phyloP scores from a whole-genome alignment of 2,329 filamentous ascomycete species.

The Talaromyces sp. region DNA sequence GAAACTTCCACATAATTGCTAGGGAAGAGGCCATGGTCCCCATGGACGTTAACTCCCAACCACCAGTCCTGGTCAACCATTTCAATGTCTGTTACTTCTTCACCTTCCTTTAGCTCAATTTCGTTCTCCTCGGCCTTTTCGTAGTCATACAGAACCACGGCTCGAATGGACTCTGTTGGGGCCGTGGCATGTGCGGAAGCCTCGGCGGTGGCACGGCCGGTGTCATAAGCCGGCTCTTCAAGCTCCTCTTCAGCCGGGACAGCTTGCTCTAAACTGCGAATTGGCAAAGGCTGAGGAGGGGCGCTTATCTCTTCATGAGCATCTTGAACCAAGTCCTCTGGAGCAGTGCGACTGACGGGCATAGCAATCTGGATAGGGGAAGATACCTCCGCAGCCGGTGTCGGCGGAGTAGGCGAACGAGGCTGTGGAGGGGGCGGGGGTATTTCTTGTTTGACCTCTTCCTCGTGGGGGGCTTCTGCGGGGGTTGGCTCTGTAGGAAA shows the following conservation, averaged over 20 bases:
- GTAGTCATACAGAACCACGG: conserved; percentile 88
- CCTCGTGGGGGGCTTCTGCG: conserved; percentile 55
- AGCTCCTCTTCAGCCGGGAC: conserved; percentile 62
- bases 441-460: conserved; percentile 28
- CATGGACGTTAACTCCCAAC: conserved; percentile 83
- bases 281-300: conserved; percentile 51
- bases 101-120: conserved; percentile 82
- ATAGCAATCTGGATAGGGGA: conserved; percentile 84
- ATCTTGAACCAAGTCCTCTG: conserved; percentile 37
- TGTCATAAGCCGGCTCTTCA: conserved; percentile 58
- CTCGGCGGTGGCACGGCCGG: conserved; percentile 56
- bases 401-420: conserved; percentile 47
- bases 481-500: conserved; percentile 35
- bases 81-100: conserved; percentile 85
- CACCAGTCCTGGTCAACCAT: conserved; percentile 99
- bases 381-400: conserved; percentile 46
- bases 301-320: conserved; percentile 38
- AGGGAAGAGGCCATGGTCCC: conserved; percentile 87
- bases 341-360: conserved; percentile 65
- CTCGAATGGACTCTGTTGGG: conserved; percentile 60
- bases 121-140: conserved; percentile 98
- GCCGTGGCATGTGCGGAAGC: conserved; percentile 48
- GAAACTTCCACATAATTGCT: conserved; percentile 94
- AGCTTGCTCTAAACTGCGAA: conserved; percentile 57
- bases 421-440: conserved; percentile 43